Percentiles rank a stretch among this genome's conserved stretches.
Evolutionary conservation across 805 yeast genomes (phyloP).

Genomic region (Suhomyces vadensis): DNA sequence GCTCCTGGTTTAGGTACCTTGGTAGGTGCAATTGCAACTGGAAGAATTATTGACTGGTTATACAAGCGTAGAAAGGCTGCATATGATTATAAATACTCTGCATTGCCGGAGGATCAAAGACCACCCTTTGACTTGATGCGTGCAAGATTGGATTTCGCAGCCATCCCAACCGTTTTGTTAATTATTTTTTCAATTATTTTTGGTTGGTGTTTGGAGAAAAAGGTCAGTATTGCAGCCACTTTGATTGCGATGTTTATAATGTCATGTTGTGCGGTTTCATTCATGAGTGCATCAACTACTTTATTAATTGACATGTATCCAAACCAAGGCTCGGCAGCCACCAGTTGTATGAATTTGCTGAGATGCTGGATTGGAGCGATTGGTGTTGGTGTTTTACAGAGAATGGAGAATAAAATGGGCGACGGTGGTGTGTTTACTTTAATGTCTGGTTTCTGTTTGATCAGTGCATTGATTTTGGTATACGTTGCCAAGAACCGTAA

Average conservation of each 20-base stretch:
- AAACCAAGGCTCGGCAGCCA: slow-evolving; percentile 65
- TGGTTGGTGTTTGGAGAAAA: slow-evolving; percentile 70
- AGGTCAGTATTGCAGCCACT: slow-evolving; percentile 52
- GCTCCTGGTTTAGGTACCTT: slow-evolving; percentile 73
- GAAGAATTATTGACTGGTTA: slow-evolving; percentile 54
- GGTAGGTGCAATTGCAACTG: slow-evolving; percentile 58
- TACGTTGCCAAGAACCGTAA: slow-evolving; percentile 6
- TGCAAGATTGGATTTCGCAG: slow-evolving; percentile 51
- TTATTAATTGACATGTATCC: slow-evolving; percentile 79
- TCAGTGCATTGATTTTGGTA: slow-evolving; percentile 9
- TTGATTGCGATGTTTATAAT: slow-evolving; percentile 58
- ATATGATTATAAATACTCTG: slow-evolving; percentile 27
- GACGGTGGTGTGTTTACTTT: slow-evolving; percentile 79
- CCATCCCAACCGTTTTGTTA: slow-evolving; percentile 44
- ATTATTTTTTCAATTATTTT: slow-evolving; percentile 48
- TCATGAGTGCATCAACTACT: slow-evolving; percentile 60
- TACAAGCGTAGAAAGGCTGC: slow-evolving; percentile 37
- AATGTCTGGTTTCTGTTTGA: slow-evolving; percentile 51
- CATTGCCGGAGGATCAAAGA: slow-evolving; percentile 16
- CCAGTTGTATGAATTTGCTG: slow-evolving; percentile 68
- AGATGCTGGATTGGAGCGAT: slow-evolving; percentile 75
- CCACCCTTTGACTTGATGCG: slow-evolving; percentile 52
- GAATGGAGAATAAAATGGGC: slow-evolving; percentile 57
- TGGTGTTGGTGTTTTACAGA: slow-evolving; percentile 64
- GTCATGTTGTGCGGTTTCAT: slow-evolving; percentile 59